These are phyloP conservation scores for Plasmodium fragile DNA, from an alignment of 169 alveolate species.

Conservation along the genomic window DNA sequence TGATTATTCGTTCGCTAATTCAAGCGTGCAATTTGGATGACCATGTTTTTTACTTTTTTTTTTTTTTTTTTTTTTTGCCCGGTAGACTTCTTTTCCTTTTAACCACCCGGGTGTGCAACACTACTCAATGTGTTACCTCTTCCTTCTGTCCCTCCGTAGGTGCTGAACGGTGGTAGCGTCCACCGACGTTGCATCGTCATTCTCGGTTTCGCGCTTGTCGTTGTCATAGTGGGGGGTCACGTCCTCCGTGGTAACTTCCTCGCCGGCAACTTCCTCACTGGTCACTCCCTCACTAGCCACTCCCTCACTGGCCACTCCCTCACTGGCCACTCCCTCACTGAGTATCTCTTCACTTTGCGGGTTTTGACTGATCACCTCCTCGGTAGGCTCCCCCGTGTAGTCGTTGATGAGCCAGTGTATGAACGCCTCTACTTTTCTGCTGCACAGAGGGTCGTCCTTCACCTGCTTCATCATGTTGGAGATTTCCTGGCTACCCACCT, in stretches of 20 bases:
- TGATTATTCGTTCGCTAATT: not conserved
- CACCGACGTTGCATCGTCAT: not conserved
- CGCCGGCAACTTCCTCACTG: not conserved
- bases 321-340: not conserved
- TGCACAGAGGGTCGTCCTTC: slow-evolving; percentile 24
- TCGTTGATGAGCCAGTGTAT: slow-evolving; percentile 70
- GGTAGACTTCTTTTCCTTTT: not conserved
- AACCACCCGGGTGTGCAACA: not conserved
- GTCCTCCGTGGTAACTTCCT: not conserved
- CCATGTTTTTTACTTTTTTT: not conserved
- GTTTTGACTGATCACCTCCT: not conserved
- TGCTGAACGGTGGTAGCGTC: not conserved
- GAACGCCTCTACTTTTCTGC: slow-evolving; percentile 51
- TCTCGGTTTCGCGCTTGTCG: not conserved
- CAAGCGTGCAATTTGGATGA: not conserved
- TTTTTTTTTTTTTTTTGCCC: not conserved
- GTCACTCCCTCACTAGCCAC: not conserved
- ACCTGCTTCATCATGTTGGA: slow-evolving; percentile 8
- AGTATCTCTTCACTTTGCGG: not conserved
- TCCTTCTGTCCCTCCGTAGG: not conserved
- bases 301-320: not conserved
- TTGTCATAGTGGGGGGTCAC: not conserved
- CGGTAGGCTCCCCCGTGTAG: not conserved
- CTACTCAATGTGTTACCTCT: not conserved
- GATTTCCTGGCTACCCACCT: slow-evolving; percentile 5